Evolutionary conservation across 2,329 filamentous ascomycete genomes (phyloP).

Genomic region (Trichoderma gracile): DNA sequence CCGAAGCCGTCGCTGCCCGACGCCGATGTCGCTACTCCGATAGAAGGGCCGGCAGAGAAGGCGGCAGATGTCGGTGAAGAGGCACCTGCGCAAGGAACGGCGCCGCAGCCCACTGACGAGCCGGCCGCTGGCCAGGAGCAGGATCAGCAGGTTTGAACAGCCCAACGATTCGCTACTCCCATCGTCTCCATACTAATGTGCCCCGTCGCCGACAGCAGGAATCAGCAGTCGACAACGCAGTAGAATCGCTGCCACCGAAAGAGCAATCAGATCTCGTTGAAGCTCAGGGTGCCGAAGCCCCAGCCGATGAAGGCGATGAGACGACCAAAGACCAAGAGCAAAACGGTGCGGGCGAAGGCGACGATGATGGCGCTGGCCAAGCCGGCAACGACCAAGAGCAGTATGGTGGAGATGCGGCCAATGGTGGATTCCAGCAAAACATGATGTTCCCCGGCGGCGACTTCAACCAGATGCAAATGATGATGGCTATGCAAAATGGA

Average conservation of each 20-base stretch:
- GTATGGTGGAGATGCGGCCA: slow-evolving; percentile 42
- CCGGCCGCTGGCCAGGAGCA: slow-evolving; percentile 13
- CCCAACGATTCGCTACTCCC: not conserved
- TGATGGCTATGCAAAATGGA: slow-evolving; percentile 74
- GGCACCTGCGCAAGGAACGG: not conserved
- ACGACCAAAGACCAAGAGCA: slow-evolving; percentile 11
- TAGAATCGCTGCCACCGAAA: not conserved
- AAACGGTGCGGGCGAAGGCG: slow-evolving; percentile 13
- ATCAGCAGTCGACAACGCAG: not conserved
- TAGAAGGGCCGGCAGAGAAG: slow-evolving; percentile 28
- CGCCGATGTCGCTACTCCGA: slow-evolving; percentile 29
- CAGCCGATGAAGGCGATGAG: slow-evolving; percentile 20
- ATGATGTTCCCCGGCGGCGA: slow-evolving; percentile 62
- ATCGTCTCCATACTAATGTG: not conserved
- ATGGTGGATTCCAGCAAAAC: slow-evolving; percentile 57
- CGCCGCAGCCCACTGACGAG: not conserved
- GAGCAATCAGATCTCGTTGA: not conserved
- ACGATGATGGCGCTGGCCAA: slow-evolving; percentile 35
- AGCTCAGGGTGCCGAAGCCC: not conserved
- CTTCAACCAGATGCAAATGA: slow-evolving; percentile 77
- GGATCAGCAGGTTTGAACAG: slow-evolving; percentile 24
- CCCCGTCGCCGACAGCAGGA: slow-evolving; percentile 3
- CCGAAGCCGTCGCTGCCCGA: slow-evolving; percentile 38
- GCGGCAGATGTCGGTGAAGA: slow-evolving; percentile 8
- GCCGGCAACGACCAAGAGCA: slow-evolving; percentile 38